A percentile compares a stretch with the other conserved stretches of the same genome.
These are phyloP conservation scores for Adenanthera pavonina DNA, from an alignment of 306 rosid species.

Conservation along the genomic window DNA sequence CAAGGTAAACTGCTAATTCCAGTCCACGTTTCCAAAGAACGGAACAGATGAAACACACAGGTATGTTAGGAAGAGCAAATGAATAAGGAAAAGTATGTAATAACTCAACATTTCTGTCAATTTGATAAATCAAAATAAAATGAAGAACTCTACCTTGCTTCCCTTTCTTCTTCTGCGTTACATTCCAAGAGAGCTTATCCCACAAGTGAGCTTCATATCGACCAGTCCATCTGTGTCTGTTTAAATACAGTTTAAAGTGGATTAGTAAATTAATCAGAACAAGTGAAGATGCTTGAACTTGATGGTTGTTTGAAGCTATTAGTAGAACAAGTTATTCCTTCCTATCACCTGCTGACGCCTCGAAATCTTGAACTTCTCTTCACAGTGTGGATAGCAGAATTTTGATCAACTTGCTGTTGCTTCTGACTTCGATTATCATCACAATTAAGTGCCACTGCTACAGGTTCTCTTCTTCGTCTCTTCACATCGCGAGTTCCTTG, in stretches of 20 bases:
- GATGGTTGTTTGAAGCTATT: background rate
- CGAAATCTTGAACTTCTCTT: conserved; percentile 77
- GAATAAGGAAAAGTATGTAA: background rate
- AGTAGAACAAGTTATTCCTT: background rate
- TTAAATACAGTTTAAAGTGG: conserved; percentile 1
- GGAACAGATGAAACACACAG: conserved; percentile 3
- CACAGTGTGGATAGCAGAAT: conserved; percentile 47
- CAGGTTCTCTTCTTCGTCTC: conserved; percentile 54
- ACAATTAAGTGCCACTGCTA: conserved; percentile 5
- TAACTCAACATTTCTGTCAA: background rate
- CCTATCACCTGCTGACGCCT: conserved; percentile 70
- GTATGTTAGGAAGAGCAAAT: background rate
- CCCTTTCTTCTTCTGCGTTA: conserved; percentile 84
- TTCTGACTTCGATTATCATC: conserved; percentile 41
- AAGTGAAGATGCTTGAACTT: background rate
- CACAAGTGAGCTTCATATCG: conserved; percentile 61
- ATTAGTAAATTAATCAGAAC: conserved; percentile 30
- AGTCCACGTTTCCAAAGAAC: conserved; percentile 33
- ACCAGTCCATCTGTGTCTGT: conserved; percentile 73
- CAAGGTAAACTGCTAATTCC: conserved; percentile 66
- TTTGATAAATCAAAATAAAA: background rate
- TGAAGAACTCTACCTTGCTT: conserved; percentile 59
- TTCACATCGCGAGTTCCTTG: conserved; percentile 47
- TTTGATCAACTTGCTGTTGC: conserved; percentile 46
- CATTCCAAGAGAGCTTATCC: conserved; percentile 87